Evolutionary conservation across 108 stramenopile species (phyloP), one percentile per base, ranked within the genome.

Genomic region (Skeletonema tropicum): DNA sequence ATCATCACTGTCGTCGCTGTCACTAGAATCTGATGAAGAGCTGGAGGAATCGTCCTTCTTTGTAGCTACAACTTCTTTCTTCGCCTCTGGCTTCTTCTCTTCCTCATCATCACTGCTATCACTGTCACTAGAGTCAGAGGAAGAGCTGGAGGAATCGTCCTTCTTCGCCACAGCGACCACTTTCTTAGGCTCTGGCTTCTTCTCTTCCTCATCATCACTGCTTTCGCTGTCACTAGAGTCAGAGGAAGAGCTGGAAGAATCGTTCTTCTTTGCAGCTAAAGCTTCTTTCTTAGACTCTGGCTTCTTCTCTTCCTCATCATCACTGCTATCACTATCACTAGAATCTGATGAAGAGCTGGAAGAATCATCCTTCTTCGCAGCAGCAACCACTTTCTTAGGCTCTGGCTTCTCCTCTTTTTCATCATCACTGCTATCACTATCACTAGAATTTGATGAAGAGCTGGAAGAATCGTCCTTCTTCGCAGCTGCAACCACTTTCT

Each of bases 31-130:
- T 17, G 61, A 57, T 5, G 55, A 58, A 42, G 32, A 38, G 63
- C 65, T 75, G 33, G 72, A 52, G 5, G 64, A 65, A n/a, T 73
- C 64, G n/a, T 55, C 62, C 64, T 78, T 78, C 48, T 61, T 80
- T 31, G 57, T 45, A 33, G 41, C 12, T 21, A 35, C 12, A 5
- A 25, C 57, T 11, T 15, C 11, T 19, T 75, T 74, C 15, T 62
- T 32, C 25, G 45, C 5, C 25, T 25, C 38, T 1, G 15, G 29
- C 2, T 58, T 57, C 14, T 38, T 48, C 14, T 72, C 57, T 15
- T 69, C 45, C 31, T 68, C 66, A n/a, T 38, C 71, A n/a, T 73
- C 66, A n/a, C 71, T 73, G 15, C 63, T 62, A 35, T 29, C 26
- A 2, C 67, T 74, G 26, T 71, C 62, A 63, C 59, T 64, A 25